Percentiles rank a stretch among this genome's conserved stretches.
Evolutionary conservation across 2,329 filamentous ascomycete genomes (phyloP).

Genomic region (Aspergillus brasiliensis): DNA sequence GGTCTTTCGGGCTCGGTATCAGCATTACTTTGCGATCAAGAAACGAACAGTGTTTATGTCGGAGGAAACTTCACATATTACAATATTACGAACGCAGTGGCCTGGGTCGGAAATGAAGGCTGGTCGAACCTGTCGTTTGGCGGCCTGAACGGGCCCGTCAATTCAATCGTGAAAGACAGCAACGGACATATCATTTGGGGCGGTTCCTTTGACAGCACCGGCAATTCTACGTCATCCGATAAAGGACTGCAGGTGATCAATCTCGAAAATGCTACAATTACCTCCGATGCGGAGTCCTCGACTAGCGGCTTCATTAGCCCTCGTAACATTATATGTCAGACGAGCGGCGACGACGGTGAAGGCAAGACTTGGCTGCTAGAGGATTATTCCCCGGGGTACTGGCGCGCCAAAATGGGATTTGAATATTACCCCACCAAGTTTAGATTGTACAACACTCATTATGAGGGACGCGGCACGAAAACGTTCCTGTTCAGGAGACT

Average conservation of each 20-base stretch:
- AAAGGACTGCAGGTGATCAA: slow-evolving; percentile 78
- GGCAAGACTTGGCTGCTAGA: slow-evolving; percentile 81
- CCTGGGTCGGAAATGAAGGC: slow-evolving; percentile 68
- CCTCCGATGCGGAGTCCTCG: slow-evolving; percentile 62
- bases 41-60: slow-evolving; percentile 79
- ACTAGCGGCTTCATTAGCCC: slow-evolving; percentile 72
- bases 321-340: slow-evolving; percentile 79
- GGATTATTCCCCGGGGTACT: slow-evolving; percentile 75
- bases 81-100: slow-evolving; percentile 87
- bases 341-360: slow-evolving; percentile 64
- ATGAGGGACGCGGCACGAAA: slow-evolving; percentile 81
- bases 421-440: slow-evolving; percentile 85
- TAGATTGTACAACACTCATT: slow-evolving; percentile 82
- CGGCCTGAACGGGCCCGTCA: slow-evolving; percentile 91
- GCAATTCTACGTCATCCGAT: slow-evolving; percentile 67
- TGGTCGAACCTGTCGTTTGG: slow-evolving; percentile 86
- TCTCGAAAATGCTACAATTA: slow-evolving; percentile 74
- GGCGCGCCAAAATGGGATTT: slow-evolving; percentile 80
- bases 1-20: slow-evolving; percentile 83
- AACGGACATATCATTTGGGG: slow-evolving; percentile 90
- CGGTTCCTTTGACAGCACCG: slow-evolving; percentile 83
- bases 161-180: slow-evolving; percentile 76
- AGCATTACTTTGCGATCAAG: slow-evolving; percentile 77
- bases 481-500: slow-evolving; percentile 84
- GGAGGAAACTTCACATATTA: slow-evolving; percentile 80